Evolutionary conservation across 139 green algal species (phyloP), one percentile per base, ranked within the genome.

Genomic region (Chlamydomonas sp.): DNA sequence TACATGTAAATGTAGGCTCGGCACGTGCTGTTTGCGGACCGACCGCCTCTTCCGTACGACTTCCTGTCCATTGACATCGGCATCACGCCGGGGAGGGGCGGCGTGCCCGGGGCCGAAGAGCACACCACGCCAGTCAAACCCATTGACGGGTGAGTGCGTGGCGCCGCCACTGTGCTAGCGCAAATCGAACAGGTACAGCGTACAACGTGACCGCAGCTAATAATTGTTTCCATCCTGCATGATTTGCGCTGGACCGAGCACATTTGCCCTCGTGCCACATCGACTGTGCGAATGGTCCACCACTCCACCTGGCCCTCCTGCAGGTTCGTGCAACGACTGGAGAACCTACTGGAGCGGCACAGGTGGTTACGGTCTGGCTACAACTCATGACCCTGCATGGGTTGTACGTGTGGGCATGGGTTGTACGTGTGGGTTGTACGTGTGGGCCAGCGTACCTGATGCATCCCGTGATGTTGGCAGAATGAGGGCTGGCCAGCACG

Each of bases 1-100:
- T 49, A 49, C 31, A 49, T 49, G 31, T 49, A 49, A 49, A 2
- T 77, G 58, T 89, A 95, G 89, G 88, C 20, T 1, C 90, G 94
- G 4, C 72, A 83, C 49, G 86, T 98, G 16, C 69, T 94, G 58
- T 93, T 98, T 57, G 60, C 68, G 2, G 89, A 69, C 2, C 90
- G 96, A 1, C 97, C 96, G 0, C 64, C 93, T 0, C 61, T 99
- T 1, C 63, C 60, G 5, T 99, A 99, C 87, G 98, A 99, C 89
- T 93, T 96, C 9, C 92, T 99, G 5, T 98, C 96, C 0, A 92
- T 99, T 3, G 93, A 99, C 89, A 92, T 98, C 7, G 98, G 98
- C 83, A 98, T 98, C 89, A 98, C 95, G 0, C 97, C 97, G 3
- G 92, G 90, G 2, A 73, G 76, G 4, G 81, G 77, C 2, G 80